Conservation (phyloP, 2,329 filamentous ascomycete genomes). For the Corynespora cassiicola region DNA sequence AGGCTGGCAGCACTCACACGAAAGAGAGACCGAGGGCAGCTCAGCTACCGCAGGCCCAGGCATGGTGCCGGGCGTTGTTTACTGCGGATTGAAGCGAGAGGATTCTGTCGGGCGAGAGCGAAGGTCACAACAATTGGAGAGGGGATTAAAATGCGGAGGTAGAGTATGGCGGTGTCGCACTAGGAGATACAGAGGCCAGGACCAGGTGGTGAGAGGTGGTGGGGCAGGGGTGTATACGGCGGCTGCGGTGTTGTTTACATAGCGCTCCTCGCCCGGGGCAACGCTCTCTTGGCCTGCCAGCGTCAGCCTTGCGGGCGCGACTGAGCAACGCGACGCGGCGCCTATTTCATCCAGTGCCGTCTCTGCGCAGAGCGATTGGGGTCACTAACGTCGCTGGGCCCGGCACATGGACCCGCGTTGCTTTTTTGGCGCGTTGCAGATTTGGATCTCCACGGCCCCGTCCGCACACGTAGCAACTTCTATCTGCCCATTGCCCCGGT, state of each 20-base stretch:
- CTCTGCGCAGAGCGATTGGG: too few relatives aligned
- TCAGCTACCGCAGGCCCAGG: constrained; percentile 65
- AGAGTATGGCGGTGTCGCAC: constrained; percentile 23
- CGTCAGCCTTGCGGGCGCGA: constrained; percentile 2
- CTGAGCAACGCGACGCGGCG: too few relatives aligned
- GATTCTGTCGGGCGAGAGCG: constrained; percentile 6
- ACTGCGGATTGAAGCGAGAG: constrained; percentile 25
- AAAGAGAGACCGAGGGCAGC: constrained; percentile 70
- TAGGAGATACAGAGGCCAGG: constrained; percentile 24
- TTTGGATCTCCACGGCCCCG: too few relatives aligned
- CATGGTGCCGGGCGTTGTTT: constrained; percentile 56
- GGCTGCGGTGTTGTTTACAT: constrained; percentile 6
- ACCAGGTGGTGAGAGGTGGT: constrained; percentile 29
- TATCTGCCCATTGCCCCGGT: too few relatives aligned
- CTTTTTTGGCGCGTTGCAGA: too few relatives aligned
- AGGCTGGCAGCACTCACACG: constrained; percentile 65
- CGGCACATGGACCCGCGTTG: too few relatives aligned
- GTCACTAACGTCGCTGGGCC: too few relatives aligned
- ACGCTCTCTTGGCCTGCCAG: constrained; percentile 1
- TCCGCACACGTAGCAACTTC: too few relatives aligned
- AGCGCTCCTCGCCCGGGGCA: neutral
- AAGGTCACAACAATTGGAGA: neutral
- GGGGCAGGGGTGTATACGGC: constrained; percentile 8
- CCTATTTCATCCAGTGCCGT: too few relatives aligned
- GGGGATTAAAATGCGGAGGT: too few relatives aligned